A percentile compares a stretch with the other conserved stretches of the same genome.
Evolutionary conservation across 2,329 filamentous ascomycete genomes (phyloP).

Genomic region (Colletotrichum coccodes): DNA sequence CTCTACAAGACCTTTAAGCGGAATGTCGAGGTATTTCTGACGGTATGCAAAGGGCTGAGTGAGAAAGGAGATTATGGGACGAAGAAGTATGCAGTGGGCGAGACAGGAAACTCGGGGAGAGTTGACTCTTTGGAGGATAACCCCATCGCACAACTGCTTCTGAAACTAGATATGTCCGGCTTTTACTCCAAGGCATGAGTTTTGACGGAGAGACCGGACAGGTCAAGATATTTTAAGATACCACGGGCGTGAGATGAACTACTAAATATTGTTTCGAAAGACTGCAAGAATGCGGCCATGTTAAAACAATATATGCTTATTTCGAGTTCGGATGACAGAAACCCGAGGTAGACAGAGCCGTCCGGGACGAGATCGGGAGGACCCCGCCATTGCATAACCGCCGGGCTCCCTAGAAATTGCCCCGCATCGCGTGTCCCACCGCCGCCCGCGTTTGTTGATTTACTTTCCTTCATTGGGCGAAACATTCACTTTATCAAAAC

Average conservation of each 20-base stretch:
- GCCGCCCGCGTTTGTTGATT: conserved; percentile 22
- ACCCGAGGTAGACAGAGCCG: neutral
- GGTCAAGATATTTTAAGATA: conserved; percentile 1
- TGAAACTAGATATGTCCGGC: conserved; percentile 76
- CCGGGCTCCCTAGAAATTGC: conserved; percentile 28
- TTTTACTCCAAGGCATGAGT: conserved; percentile 62
- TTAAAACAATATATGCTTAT: too few relatives aligned
- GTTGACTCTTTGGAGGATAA: conserved; percentile 58
- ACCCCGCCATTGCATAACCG: conserved; percentile 2
- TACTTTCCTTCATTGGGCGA: conserved; percentile 17
- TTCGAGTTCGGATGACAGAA: neutral
- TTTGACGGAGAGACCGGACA: neutral
- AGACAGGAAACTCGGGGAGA: conserved; percentile 41
- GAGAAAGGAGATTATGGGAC: conserved; percentile 67
- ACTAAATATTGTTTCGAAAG: too few relatives aligned
- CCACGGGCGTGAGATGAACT: neutral
- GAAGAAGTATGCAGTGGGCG: conserved; percentile 42
- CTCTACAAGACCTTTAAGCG: conserved; percentile 76
- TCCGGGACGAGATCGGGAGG: neutral
- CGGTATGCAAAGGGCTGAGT: conserved; percentile 73
- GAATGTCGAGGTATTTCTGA: conserved; percentile 80
- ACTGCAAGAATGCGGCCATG: too few relatives aligned
- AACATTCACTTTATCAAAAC: conserved; percentile 17
- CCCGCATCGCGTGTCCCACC: conserved; percentile 45
- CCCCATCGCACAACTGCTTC: conserved; percentile 74